These are phyloP conservation scores for Gypsophila paniculata DNA, from an alignment of 179 eudicot genomes.

Conservation along the genomic window DNA sequence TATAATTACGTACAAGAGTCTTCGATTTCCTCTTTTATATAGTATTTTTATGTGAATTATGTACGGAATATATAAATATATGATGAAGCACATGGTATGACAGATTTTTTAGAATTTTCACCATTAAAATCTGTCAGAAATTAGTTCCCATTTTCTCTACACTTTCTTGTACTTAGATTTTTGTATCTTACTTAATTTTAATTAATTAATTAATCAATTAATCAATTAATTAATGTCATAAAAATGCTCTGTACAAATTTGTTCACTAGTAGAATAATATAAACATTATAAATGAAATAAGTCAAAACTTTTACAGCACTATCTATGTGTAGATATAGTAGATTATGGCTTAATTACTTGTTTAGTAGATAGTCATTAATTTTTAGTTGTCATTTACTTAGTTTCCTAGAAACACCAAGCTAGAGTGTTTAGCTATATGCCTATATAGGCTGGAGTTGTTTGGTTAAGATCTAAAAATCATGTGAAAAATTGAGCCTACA, in stretches of 20 bases:
- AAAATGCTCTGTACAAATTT: conserved; percentile 2
- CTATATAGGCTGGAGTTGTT: neutral
- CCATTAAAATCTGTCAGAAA: conserved; percentile 14
- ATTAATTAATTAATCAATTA: conserved; percentile 21
- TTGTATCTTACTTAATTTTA: conserved; percentile 10
- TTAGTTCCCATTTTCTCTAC: conserved; percentile 20
- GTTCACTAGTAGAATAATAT: neutral
- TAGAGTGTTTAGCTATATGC: too few relatives aligned
- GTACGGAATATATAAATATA: too few relatives aligned
- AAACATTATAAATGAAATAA: neutral
- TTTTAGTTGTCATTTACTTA: neutral
- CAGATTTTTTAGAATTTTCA: conserved; percentile 15
- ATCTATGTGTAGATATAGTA: neutral
- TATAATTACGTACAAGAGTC: too few relatives aligned
- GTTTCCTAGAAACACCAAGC: neutral
- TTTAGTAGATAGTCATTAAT: conserved; percentile 1
- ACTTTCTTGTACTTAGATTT: conserved; percentile 11
- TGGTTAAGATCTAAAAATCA: neutral
- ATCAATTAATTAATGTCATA: conserved; percentile 18
- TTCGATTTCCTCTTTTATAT: too few relatives aligned
- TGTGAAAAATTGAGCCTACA: neutral
- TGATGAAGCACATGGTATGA: conserved; percentile 10
- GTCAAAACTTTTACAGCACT: conserved; percentile 5
- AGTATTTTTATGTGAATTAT: too few relatives aligned
- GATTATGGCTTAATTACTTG: neutral